phyloP scores from a whole-genome alignment of 2,329 filamentous ascomycete genomes.

The Trichoderma sp. region DNA sequence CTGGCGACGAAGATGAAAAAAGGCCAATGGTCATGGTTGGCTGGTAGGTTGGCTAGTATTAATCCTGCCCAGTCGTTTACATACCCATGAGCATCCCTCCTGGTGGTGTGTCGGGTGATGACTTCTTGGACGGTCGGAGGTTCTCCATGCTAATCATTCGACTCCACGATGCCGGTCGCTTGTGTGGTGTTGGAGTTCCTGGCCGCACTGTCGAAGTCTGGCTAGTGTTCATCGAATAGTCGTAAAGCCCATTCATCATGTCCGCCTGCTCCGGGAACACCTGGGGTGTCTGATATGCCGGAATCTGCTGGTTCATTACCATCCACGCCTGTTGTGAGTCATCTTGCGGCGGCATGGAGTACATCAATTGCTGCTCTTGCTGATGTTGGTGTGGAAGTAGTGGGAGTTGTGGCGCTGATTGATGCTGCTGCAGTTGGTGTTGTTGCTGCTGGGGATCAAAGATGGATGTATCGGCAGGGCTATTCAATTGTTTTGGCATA shows the following conservation, averaged over 20 bases:
- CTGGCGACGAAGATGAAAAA: neutral
- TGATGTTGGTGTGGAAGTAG: constrained; percentile 20
- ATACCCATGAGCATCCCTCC: constrained; percentile 28
- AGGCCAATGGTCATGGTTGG: neutral
- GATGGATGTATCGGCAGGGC: constrained; percentile 30
- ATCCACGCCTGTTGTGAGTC: constrained; percentile 30
- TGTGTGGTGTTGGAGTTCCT: constrained; percentile 39
- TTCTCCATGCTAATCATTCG: constrained; percentile 40
- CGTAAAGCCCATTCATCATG: constrained; percentile 24
- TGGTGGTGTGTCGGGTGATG: constrained; percentile 26
- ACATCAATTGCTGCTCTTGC: constrained; percentile 27
- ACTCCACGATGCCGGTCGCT: constrained; percentile 41
- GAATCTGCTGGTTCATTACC: constrained; percentile 22
- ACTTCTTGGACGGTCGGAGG: constrained; percentile 38
- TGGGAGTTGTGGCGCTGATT: constrained; percentile 13
- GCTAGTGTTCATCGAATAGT: constrained; percentile 29
- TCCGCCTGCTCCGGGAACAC: constrained; percentile 22
- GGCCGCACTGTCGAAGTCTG: constrained; percentile 33
- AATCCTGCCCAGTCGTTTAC: constrained; percentile 17
- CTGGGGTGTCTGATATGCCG: constrained; percentile 24
- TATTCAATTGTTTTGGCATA: constrained; percentile 34
- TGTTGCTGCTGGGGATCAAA: constrained; percentile 7
- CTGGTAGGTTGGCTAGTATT: neutral
- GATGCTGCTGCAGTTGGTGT: constrained; percentile 19
- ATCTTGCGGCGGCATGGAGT: constrained; percentile 33